phyloP scores from a whole-genome alignment of 73 alveolate genomes.

The Paramecium sexaurelia region DNA sequence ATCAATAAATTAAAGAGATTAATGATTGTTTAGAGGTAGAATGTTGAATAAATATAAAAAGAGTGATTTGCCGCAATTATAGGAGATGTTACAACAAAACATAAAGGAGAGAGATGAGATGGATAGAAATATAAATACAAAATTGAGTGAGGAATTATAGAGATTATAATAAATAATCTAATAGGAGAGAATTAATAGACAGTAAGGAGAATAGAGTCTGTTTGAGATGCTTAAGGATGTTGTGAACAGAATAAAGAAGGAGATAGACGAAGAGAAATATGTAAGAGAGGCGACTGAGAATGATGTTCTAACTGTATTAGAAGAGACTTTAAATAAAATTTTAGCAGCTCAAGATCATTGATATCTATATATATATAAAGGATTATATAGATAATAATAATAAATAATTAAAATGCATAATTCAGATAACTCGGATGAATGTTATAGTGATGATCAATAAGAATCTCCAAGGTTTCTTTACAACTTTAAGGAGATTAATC shows the following conservation, averaged over 20 bases:
- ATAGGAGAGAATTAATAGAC: background rate
- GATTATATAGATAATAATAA: conserved; percentile 2
- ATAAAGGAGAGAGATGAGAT: conserved; percentile 4
- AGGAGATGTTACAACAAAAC: background rate
- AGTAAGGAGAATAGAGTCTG: background rate
- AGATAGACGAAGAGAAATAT: background rate
- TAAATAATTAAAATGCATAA: conserved; percentile 1
- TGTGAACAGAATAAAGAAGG: conserved; percentile 42
- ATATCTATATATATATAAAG: background rate
- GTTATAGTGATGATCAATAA: background rate
- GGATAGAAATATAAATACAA: background rate
- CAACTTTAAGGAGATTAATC: conserved; percentile 13
- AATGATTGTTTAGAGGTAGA: conserved; percentile 40
- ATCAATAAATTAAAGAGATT: background rate
- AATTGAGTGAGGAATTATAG: conserved; percentile 1
- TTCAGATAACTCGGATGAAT: background rate
- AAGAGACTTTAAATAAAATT: conserved; percentile 38
- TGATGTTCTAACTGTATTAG: conserved; percentile 7
- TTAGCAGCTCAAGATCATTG: conserved; percentile 3
- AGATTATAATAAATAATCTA: background rate
- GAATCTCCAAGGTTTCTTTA: background rate
- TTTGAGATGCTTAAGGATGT: conserved; percentile 53
- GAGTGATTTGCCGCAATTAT: conserved; percentile 36
- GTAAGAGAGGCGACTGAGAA: conserved; percentile 30
- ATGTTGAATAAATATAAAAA: background rate